Percentiles rank a stretch among this genome's conserved stretches.
Conservation (phyloP, 345 rosid genomes). For the Syzygium aqueum region DNA sequence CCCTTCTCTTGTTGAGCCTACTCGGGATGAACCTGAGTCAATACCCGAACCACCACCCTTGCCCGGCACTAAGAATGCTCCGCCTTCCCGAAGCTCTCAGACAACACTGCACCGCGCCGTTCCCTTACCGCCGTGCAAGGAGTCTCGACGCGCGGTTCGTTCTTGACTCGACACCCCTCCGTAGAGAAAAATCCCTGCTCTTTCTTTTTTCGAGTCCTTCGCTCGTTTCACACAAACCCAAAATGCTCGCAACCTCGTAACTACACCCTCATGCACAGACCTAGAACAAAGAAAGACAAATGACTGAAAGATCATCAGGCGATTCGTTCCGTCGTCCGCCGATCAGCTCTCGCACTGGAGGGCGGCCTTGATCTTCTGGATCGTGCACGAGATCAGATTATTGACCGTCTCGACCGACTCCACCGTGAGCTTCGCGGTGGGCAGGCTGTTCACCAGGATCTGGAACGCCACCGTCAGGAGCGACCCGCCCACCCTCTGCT, state of each 20-base stretch:
- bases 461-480: conserved; percentile 95
- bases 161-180: conserved; percentile 97
- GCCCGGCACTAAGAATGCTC: conserved; percentile 27
- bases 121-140: conserved; percentile 42
- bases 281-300: background rate
- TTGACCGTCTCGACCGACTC: conserved; percentile 98
- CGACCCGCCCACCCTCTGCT: conserved; percentile 64
- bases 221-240: background rate
- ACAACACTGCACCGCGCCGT: background rate
- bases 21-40: conserved; percentile 77
- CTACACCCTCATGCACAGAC: background rate
- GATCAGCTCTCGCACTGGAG: conserved; percentile 60
- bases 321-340: background rate
- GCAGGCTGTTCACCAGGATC: conserved; percentile 85
- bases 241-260: background rate
- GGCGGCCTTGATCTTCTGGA: conserved; percentile 86
- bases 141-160: conserved; percentile 89
- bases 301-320: background rate
- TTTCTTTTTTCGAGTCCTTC: background rate
- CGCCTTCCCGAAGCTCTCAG: background rate
- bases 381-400: conserved; percentile 83
- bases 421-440: conserved; percentile 88
- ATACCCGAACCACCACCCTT: conserved; percentile 99
- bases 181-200: background rate
- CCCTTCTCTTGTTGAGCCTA: background rate